Percentiles rank a stretch among this genome's conserved stretches.
These are phyloP conservation scores for Grosmannia clavigera DNA, from an alignment of 2,329 filamentous ascomycete species.

Conservation along the genomic window DNA sequence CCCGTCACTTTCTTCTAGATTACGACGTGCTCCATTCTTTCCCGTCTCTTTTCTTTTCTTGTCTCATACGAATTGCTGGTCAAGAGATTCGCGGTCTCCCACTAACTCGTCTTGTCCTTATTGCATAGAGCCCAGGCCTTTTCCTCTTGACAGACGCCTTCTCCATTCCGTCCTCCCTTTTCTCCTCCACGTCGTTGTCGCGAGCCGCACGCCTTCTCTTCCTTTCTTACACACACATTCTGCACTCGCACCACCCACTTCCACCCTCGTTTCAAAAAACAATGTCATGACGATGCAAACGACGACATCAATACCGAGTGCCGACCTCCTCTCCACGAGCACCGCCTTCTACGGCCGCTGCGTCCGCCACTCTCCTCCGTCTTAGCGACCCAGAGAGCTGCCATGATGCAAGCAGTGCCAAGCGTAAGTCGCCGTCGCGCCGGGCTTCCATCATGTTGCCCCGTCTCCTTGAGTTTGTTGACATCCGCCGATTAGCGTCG, in stretches of 20 bases:
- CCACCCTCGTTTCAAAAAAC: slow-evolving; percentile 1
- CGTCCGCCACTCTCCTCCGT: slow-evolving; percentile 11
- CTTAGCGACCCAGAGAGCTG: slow-evolving; percentile 12
- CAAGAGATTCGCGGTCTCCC: neutral
- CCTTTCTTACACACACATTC: neutral
- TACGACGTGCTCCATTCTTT: slow-evolving; percentile 2
- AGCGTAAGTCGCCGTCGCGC: slow-evolving; percentile 29
- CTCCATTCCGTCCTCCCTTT: neutral
- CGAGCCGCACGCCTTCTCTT: neutral
- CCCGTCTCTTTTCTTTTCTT: neutral
- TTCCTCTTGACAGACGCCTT: neutral
- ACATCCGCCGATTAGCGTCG: neutral
- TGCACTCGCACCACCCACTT: neutral
- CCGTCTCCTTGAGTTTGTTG: neutral
- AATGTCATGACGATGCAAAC: slow-evolving; percentile 28
- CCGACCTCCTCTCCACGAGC: slow-evolving; percentile 19
- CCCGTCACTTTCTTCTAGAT: slow-evolving; percentile 1
- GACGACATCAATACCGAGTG: slow-evolving; percentile 18
- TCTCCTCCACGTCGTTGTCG: neutral
- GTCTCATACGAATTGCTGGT: neutral
- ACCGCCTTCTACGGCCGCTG: slow-evolving; percentile 18
- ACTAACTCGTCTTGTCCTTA: neutral
- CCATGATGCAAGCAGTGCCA: slow-evolving; percentile 27
- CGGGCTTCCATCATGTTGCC: neutral
- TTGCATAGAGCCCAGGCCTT: neutral